Base-by-base conservation (phyloP, 371 early-diverging fungal species). In the Zancudomyces culisetae region DNA sequence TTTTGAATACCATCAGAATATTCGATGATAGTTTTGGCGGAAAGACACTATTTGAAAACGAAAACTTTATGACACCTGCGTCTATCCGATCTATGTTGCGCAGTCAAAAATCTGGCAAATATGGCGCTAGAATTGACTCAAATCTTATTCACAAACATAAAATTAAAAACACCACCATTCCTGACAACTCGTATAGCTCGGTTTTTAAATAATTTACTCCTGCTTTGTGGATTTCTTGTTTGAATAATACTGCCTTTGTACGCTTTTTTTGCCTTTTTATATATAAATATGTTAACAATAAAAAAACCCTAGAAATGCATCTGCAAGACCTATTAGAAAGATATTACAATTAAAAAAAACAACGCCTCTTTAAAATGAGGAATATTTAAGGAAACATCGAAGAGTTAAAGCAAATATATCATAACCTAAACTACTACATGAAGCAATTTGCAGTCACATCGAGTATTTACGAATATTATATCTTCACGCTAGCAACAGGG, bases 21-120 rank as follows among this genome's bases (percentile, higher is more conserved):
- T 93, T 97, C 67, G 91, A 87, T 53, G 93, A 94, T 24, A 79
- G 84, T 42, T 97, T 94, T 70, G 78, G 85, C 57, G 98, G 98
- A 0, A 72, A 81, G 26, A 85, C 90, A 40, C 74, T 92, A 49
- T 97, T 76, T 64, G 86, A 87, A 63, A 91, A 92, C 62, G 77
- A 82, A 19, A 78, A 82, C 49, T 97, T 82, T 58, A 72, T 90
- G 42, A 76, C 82, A 53, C 91, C 94, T 46, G 68, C 62, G 27
- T 56, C 53, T 15, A 52, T 66, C 10, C 65, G 66, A 43, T 60
- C 67, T 1, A 63, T 56, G 0, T 24, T 63, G 10, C 53, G 55
- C 42, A 47, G 51, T 23, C 53, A 56, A 52, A 50, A 49, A 46
- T 51, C 55, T 8, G 49, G 43, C 21, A 69, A 70, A 48, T 59